Conservation (phyloP, 441 rosid genomes). For the California macrophylla region DNA sequence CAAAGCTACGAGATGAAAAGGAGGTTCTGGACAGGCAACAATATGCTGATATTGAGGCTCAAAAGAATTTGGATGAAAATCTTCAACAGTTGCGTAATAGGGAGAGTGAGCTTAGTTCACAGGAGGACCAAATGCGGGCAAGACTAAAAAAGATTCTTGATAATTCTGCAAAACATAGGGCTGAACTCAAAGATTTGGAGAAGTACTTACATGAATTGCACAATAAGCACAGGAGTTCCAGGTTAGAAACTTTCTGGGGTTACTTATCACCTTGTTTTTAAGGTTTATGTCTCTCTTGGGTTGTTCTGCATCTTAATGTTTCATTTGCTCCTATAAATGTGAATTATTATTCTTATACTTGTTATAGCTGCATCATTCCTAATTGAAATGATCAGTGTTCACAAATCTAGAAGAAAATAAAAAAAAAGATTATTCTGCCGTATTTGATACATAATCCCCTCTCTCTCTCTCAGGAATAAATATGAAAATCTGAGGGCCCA, state of each 20-base stretch:
- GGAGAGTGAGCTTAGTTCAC: slow-evolving; percentile 60
- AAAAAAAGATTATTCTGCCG: not conserved
- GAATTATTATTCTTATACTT: not conserved
- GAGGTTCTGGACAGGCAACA: slow-evolving; percentile 96
- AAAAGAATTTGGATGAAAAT: slow-evolving; percentile 89
- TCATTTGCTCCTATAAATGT: not conserved
- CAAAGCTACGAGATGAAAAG: slow-evolving; percentile 83
- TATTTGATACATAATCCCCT: not conserved
- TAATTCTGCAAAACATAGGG: slow-evolving; percentile 51
- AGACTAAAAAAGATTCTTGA: slow-evolving; percentile 57
- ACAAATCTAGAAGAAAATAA: not conserved
- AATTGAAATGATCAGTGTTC: not conserved
- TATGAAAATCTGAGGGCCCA: slow-evolving; percentile 66
- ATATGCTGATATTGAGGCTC: slow-evolving; percentile 81
- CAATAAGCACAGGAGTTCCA: slow-evolving; percentile 66
- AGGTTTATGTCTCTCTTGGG: not conserved
- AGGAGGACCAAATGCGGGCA: slow-evolving; percentile 64
- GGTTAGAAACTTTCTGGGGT: slow-evolving; percentile 32
- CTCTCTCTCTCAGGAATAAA: slow-evolving; percentile 38
- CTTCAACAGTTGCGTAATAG: slow-evolving; percentile 77
- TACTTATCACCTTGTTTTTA: slow-evolving; percentile 11
- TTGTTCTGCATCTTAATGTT: not conserved
- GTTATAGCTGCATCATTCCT: not conserved
- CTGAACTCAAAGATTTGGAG: slow-evolving; percentile 47
- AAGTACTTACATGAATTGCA: slow-evolving; percentile 63